A percentile compares a stretch with the other conserved stretches of the same genome.
Evolutionary conservation across 768 basidiomycete species (phyloP).

Genomic region (Hortiboletus campestris): DNA sequence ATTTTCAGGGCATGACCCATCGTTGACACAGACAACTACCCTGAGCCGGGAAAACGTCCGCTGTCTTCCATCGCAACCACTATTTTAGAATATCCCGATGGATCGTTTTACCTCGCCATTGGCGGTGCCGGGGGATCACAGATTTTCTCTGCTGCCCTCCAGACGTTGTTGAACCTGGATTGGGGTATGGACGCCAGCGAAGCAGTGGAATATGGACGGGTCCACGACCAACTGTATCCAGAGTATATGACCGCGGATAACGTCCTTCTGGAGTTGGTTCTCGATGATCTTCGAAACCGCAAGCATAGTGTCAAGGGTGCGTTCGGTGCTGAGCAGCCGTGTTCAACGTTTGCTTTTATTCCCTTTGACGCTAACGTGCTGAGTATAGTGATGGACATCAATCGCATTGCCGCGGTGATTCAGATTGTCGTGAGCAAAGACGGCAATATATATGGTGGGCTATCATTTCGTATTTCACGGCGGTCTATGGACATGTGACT

Average conservation of each 20-base stretch:
- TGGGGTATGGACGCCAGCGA: slow-evolving; percentile 78
- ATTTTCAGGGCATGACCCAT: neutral
- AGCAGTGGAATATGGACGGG: slow-evolving; percentile 80
- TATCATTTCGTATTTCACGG: neutral
- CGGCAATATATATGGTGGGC: slow-evolving; percentile 63
- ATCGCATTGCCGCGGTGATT: slow-evolving; percentile 30
- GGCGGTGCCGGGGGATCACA: slow-evolving; percentile 89
- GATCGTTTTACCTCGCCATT: slow-evolving; percentile 67
- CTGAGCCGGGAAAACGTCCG: slow-evolving; percentile 84
- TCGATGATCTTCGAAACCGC: slow-evolving; percentile 52
- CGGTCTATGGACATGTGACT: neutral
- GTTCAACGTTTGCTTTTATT: no score
- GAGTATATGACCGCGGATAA: slow-evolving; percentile 54
- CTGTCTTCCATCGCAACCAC: slow-evolving; percentile 82
- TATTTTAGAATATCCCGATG: slow-evolving; percentile 75
- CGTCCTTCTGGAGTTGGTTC: slow-evolving; percentile 52
- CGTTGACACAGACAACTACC: slow-evolving; percentile 75
- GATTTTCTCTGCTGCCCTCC: slow-evolving; percentile 79
- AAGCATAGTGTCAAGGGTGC: slow-evolving; percentile 75
- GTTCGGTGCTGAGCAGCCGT: slow-evolving; percentile 10
- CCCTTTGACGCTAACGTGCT: no score
- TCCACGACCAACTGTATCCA: slow-evolving; percentile 89
- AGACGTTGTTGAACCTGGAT: slow-evolving; percentile 70
- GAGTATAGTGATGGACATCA: no score
- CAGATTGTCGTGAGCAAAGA: slow-evolving; percentile 58